phyloP scores from a whole-genome alignment of 108 stramenopile species.

The Aurantiochytrium sp. region DNA sequence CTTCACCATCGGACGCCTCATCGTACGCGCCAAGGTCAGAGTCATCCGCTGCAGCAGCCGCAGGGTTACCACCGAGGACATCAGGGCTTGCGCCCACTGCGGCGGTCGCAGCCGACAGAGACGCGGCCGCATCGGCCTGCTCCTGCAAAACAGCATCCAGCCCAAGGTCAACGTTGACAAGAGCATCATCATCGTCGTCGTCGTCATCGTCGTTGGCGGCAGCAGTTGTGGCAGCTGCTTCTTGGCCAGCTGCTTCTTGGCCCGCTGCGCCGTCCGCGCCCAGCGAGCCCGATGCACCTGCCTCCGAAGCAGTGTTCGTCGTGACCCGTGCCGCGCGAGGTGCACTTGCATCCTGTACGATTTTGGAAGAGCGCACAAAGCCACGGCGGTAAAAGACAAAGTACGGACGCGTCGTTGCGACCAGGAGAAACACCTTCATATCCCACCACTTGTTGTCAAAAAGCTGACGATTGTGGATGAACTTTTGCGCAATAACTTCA shows the following conservation, averaged over 20 bases:
- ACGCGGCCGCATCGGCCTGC: background rate
- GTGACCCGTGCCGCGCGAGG: background rate
- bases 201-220: background rate
- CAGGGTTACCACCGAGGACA: background rate
- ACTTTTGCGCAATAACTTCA: constrained; percentile 15
- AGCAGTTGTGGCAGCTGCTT: background rate
- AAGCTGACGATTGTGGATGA: background rate
- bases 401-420: background rate
- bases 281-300: background rate
- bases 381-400: background rate
- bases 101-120: background rate
- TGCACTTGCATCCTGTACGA: background rate
- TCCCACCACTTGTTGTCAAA: constrained; percentile 12
- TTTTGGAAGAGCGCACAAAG: background rate
- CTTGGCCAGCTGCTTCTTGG: background rate
- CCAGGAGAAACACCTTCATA: constrained; percentile 1
- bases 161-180: background rate
- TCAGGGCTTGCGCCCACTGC: too few species aligned
- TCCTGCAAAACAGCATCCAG: background rate
- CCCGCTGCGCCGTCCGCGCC: background rate
- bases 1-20: background rate
- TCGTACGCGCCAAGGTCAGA: background rate
- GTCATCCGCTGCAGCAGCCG: background rate
- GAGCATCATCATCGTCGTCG: background rate
- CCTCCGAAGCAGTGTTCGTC: background rate